Base-by-base conservation (phyloP, 1,284 basidiomycete species). In the Xerocomus amazonicus region DNA sequence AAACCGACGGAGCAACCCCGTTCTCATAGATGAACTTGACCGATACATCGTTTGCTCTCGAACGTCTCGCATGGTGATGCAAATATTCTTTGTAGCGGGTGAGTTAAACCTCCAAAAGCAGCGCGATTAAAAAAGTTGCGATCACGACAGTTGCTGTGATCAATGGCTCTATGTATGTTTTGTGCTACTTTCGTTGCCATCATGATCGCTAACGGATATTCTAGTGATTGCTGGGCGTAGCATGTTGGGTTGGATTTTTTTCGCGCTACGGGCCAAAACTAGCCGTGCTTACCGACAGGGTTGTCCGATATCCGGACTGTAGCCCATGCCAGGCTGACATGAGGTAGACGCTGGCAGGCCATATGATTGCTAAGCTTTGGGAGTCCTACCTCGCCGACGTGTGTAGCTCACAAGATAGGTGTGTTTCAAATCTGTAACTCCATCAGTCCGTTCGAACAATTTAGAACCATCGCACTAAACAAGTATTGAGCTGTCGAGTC, bases 11-110 rank as follows among this genome's bases (percentile, higher is more conserved):
- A 23, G 19, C 19, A 23, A 2, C 19, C n/a, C n/a, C 17, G 7
- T 16, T 35, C n/a, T 7, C n/a, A 8, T 16, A 9, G 16, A 70
- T 70, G 61, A 63, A 27, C 47, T 70, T 27, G 19, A 65, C 4
- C 58, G 66, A 17, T 55, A 52, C 29, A 27, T 58, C 12, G 42
- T 61, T 14, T 71, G 16, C 33, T 61, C 17, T 71, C 61, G 56
- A 59, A 58, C 17, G 28, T 29, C 1, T 41, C 49, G 2, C 54
- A 59, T 13, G 55, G 60, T 12, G 54, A 55, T 23, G 28, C 38
- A 8, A 16, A 17, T 9, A 17, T 16, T 16, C 7, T 37, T 62
- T 5, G 51, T 56, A 12, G 26, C 48, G 29, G 42, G 43, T 34
- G 56, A 53, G 0, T 16, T 46, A 6, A 51, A 50, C 9, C 39